Percentiles rank a stretch among this genome's conserved stretches.
Conservation (phyloP, 2,329 filamentous ascomycete species). For the Chaetomium sp. region DNA sequence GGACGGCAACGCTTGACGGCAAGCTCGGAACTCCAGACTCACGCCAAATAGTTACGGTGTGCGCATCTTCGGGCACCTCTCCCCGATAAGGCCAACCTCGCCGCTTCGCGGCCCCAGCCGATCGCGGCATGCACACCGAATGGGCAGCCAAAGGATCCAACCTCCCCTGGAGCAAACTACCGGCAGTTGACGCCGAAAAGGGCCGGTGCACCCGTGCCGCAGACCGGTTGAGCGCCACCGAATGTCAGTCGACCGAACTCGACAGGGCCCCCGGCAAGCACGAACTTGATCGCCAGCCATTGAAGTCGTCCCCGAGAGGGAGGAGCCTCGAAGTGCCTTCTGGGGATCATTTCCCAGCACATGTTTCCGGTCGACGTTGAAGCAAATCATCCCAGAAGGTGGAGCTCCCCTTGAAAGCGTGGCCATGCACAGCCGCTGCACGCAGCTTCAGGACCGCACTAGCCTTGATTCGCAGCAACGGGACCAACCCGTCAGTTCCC, state of each 20-base stretch:
- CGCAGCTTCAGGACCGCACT: background rate
- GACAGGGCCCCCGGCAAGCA: constrained; percentile 1
- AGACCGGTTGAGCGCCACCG: constrained; percentile 19
- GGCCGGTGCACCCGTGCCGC: constrained; percentile 3
- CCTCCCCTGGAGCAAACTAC: background rate
- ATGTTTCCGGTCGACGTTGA: background rate
- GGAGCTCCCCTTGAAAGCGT: background rate
- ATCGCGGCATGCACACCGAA: constrained; percentile 3
- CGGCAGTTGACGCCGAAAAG: constrained; percentile 23
- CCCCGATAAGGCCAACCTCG: background rate
- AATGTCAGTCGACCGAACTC: background rate
- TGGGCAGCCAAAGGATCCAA: background rate
- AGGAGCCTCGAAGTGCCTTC: background rate
- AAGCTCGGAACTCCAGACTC: background rate
- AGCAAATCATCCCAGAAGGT: background rate
- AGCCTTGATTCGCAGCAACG: constrained; percentile 2
- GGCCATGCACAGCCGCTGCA: background rate
- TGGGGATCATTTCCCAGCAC: background rate
- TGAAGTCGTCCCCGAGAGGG: background rate
- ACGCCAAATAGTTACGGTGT: background rate
- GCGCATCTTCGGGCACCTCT: background rate
- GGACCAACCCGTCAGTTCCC: constrained; percentile 8
- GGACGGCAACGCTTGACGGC: background rate
- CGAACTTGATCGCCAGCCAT: constrained; percentile 1
- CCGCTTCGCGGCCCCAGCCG: background rate